Conservation (phyloP, 345 rosid species). For the Linum lewisii region DNA sequence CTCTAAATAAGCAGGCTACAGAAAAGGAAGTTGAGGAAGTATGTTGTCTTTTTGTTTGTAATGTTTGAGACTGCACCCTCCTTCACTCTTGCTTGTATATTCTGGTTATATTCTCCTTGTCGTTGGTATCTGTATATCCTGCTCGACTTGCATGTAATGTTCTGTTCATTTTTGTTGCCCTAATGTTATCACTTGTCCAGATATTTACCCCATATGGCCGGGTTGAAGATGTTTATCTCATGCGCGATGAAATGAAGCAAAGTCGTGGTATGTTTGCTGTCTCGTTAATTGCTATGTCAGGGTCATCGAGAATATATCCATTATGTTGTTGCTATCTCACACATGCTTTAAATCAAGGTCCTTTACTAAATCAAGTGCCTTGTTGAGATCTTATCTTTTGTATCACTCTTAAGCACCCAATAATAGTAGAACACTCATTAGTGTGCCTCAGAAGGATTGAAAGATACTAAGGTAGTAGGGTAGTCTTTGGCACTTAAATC, state of each 20-base stretch:
- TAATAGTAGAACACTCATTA: too few relatives aligned
- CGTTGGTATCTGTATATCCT: too few relatives aligned
- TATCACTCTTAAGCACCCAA: not conserved
- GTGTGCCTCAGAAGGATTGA: too few relatives aligned
- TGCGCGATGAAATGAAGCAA: constrained; percentile 96
- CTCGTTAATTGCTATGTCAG: not conserved
- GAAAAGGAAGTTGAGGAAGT: constrained; percentile 96
- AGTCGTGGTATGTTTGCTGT: constrained; percentile 64
- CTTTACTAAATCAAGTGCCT: too few relatives aligned
- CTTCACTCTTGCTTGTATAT: not conserved
- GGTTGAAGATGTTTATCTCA: constrained; percentile 96
- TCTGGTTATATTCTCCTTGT: too few relatives aligned
- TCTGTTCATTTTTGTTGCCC: not conserved
- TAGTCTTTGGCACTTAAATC: constrained; percentile 1
- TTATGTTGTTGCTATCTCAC: too few relatives aligned
- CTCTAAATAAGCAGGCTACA: constrained; percentile 82
- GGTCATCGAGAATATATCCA: too few relatives aligned
- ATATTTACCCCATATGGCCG: constrained; percentile 72
- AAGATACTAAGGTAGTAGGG: constrained; percentile 1
- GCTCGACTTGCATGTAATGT: too few relatives aligned
- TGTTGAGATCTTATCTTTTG: not conserved
- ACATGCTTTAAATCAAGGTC: too few relatives aligned
- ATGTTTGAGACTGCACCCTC: constrained; percentile 1
- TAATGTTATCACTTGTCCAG: constrained; percentile 24
- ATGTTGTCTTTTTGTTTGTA: constrained; percentile 14